Evolutionary conservation across 345 rosid genomes (phyloP).

Genomic region (Populus deltoides): DNA sequence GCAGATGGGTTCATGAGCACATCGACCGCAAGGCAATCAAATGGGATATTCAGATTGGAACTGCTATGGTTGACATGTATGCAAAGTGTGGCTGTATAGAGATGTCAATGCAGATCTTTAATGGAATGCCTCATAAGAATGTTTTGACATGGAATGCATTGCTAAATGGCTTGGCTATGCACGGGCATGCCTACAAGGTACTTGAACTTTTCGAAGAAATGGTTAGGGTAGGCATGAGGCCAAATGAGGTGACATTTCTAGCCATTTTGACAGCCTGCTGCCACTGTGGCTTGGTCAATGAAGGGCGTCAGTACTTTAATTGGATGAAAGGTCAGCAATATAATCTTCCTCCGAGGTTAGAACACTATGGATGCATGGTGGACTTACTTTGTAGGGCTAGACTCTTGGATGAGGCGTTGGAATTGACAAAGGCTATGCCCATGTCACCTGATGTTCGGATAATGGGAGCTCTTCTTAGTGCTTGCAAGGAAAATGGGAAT

Average conservation of each 20-base stretch:
- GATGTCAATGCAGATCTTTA: constrained; percentile 33
- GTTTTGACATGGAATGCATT: constrained; percentile 44
- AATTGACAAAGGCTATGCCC: constrained; percentile 32
- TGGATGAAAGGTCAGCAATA: constrained; percentile 30
- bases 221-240: constrained; percentile 33
- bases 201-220: constrained; percentile 33
- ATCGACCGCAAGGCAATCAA: constrained; percentile 23
- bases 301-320: constrained; percentile 36
- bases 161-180: constrained; percentile 40
- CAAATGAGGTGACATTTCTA: constrained; percentile 47
- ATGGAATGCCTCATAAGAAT: constrained; percentile 34
- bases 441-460: constrained; percentile 42
- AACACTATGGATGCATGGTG: constrained; percentile 32
- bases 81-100: constrained; percentile 49
- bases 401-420: constrained; percentile 41
- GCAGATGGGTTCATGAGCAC: constrained; percentile 50
- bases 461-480: constrained; percentile 51
- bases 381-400: constrained; percentile 43
- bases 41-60: constrained; percentile 43
- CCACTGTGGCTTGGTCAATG: constrained; percentile 39
- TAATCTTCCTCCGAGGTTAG: constrained; percentile 38
- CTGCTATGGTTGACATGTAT: constrained; percentile 44
- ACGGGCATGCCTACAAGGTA: constrained; percentile 41
- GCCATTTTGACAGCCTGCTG: constrained; percentile 40
- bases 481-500: constrained; percentile 35